Base-by-base conservation (phyloP, 148 eudicot genomes). In the Nyssa sinensis region DNA sequence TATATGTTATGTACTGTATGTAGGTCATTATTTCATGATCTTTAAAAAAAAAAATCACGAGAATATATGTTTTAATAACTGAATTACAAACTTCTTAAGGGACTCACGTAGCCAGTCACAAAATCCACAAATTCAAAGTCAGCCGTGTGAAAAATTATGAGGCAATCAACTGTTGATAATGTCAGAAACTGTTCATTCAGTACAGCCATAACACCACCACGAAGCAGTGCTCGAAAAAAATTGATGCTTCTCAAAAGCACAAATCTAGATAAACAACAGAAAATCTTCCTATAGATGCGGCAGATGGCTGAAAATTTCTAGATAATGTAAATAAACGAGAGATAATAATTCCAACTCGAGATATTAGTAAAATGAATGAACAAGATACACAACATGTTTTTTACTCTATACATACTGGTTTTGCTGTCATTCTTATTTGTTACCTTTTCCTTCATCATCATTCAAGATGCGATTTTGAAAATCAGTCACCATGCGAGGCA, bases 401-500 rank as follows among this genome's bases (percentile, higher is more conserved):
- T 74, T 47, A 41, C 28, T 76, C 81, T 79, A 71, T 77, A 78
- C 78, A 74, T 39, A 66, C 80, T 58, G 61, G 68, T 23, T 39
- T 44, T 2, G 11, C 29, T 27, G 7, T 47, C 24, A 63, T 16
- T 44, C 44, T 67, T 74, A 81, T 69, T 84, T 64, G 68, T 78
- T 77, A 25, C 88, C 88, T 80, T 89, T 92, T 12, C 92, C 97
- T 86, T 92, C 92, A 51, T 90, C 91, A 77, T 84, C 90, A 25
- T 88, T 92, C 76, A 92, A 77, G 69, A 92, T 88, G 63, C 97
- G 92, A 68, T 92, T 87, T 63, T 86, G 77, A 71, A 92, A 92
- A 86, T 92, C 95, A 37, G 83, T 39, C 30, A 90, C 95, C 97
- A 92, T 92, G 25, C 73, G 86, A 53, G 97, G 95, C 63, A 92